Conservation (phyloP, 1,284 basidiomycete species). For the Phylloboletellus chloephorus region DNA sequence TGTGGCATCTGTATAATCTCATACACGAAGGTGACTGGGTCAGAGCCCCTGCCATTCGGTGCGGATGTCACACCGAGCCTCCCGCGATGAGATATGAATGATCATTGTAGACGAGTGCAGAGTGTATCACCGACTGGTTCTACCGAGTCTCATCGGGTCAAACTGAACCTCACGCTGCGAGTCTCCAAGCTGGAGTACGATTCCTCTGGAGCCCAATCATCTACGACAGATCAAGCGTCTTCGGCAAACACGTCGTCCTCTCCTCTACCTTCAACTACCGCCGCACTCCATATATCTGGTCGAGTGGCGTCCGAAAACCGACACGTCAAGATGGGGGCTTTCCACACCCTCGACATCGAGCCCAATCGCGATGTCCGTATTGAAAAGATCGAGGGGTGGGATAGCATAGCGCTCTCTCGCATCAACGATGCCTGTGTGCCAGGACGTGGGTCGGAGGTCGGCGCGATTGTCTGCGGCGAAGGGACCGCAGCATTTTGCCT, state of each 20-base stretch:
- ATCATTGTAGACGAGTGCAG: constrained; percentile 54
- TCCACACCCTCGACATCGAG: constrained; percentile 94
- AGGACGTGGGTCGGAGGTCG: constrained; percentile 94
- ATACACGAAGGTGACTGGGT: constrained; percentile 88
- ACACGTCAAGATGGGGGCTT: constrained; percentile 91
- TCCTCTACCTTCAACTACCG: constrained; percentile 40
- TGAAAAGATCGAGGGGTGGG: constrained; percentile 87
- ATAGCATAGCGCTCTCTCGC: constrained; percentile 78
- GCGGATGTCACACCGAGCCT: constrained; percentile 3
- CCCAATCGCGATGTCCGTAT: constrained; percentile 89
- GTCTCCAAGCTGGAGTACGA: constrained; percentile 72
- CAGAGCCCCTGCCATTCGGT: constrained; percentile 86
- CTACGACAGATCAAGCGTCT: constrained; percentile 42
- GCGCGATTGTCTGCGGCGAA: constrained; percentile 94
- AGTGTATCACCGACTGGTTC: constrained; percentile 88
- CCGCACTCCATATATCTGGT: constrained; percentile 84
- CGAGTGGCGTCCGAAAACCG: constrained; percentile 86
- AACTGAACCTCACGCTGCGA: constrained; percentile 78
- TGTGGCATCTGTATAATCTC: constrained; percentile 99
- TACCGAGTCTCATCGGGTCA: constrained; percentile 85
- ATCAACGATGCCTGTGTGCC: constrained; percentile 86
- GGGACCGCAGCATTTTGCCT: constrained; percentile 92
- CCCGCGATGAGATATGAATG: constrained; percentile 2
- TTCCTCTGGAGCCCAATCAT: constrained; percentile 50
- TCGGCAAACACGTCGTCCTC: constrained; percentile 38